Conservation (phyloP, 2,329 filamentous ascomycete species). For the Paramyrothecium roridum region DNA sequence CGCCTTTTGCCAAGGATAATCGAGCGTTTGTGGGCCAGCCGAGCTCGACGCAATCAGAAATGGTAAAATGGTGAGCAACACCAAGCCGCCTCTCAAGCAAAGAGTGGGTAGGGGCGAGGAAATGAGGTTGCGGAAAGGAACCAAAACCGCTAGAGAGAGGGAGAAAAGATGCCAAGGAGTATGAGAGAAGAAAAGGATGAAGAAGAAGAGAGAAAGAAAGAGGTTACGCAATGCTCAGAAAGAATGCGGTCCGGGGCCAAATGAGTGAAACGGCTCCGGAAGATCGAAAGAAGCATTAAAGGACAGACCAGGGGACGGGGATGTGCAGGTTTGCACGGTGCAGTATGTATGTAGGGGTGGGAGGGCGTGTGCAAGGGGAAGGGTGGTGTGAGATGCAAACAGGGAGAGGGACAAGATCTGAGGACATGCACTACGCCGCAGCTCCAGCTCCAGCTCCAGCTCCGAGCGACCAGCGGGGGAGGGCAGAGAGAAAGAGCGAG, state of each 20-base stretch:
- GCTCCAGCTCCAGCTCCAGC: no score
- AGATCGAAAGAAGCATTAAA: slow-evolving; percentile 1
- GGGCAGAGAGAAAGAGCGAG: no score
- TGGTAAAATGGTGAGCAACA: not conserved
- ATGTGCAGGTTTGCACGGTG: not conserved
- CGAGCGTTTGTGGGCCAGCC: no score
- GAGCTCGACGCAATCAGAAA: not conserved
- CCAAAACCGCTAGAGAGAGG: not conserved
- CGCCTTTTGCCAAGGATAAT: no score
- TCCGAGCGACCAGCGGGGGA: no score
- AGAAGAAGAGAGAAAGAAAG: not conserved
- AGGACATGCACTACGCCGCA: not conserved
- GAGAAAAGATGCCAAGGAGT: not conserved
- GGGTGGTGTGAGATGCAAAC: not conserved
- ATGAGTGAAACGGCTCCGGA: slow-evolving; percentile 1
- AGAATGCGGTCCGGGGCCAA: not conserved
- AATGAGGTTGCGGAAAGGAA: not conserved
- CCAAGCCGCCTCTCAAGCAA: not conserved
- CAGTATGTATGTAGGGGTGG: not conserved
- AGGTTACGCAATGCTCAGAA: not conserved
- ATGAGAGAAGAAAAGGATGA: not conserved
- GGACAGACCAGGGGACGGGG: not conserved
- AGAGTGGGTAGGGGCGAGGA: not conserved
- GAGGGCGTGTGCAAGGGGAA: not conserved
- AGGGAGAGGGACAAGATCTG: no score